Evolutionary conservation across 2,329 filamentous ascomycete genomes (phyloP).

Genomic region (Corniculantispora saksenae): DNA sequence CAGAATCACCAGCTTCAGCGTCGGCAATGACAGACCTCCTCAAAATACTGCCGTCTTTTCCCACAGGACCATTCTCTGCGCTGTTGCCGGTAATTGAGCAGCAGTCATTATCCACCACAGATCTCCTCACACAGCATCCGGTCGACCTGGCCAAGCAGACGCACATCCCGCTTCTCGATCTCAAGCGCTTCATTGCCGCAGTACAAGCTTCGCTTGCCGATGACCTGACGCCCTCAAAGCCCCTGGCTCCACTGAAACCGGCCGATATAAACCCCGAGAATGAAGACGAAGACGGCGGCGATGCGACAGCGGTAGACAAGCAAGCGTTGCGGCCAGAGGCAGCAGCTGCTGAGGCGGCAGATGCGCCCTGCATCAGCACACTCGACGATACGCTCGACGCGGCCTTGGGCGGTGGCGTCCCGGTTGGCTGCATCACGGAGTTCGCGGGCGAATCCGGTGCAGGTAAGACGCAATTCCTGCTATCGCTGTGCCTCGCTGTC

Average conservation of each 20-base stretch:
- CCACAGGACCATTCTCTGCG: constrained; percentile 67
- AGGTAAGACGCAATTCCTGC: constrained; percentile 92
- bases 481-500: constrained; percentile 78
- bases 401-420: constrained; percentile 75
- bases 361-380: constrained; percentile 67
- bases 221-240: constrained; percentile 46
- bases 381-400: constrained; percentile 73
- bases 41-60: constrained; percentile 78
- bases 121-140: constrained; percentile 82
- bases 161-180: constrained; percentile 75
- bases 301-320: not conserved
- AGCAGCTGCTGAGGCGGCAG: not conserved
- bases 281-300: not conserved
- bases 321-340: not conserved
- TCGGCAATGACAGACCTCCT: constrained; percentile 79
- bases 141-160: constrained; percentile 84
- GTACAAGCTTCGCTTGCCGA: constrained; percentile 67
- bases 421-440: constrained; percentile 80
- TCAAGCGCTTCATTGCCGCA: constrained; percentile 71
- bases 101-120: constrained; percentile 73
- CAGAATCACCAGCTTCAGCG: constrained; percentile 1
- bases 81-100: constrained; percentile 80
- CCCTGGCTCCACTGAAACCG: not conserved
- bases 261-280: not conserved
- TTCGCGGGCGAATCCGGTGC: constrained; percentile 90